Conservation (phyloP, 495 filamentous ascomycete species). For the Physcia stellaris region DNA sequence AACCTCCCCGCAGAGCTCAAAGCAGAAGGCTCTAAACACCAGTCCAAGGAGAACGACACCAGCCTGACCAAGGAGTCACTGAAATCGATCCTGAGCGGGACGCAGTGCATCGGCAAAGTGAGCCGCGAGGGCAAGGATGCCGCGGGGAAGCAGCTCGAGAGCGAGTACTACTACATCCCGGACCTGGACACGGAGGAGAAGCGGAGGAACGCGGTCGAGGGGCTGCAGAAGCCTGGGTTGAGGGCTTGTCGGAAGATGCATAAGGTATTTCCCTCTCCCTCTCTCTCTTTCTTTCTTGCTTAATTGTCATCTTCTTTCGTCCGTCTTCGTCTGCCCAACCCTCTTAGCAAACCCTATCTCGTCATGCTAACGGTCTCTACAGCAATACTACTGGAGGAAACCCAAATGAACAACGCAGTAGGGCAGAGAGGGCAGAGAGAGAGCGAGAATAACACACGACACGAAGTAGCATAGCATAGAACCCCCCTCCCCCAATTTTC, state of each 20-base stretch:
- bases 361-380: too few relatives aligned
- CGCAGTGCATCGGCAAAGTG: constrained; percentile 74
- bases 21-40: constrained; percentile 23
- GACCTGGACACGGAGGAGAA: constrained; percentile 73
- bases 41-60: constrained; percentile 27
- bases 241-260: constrained; percentile 84
- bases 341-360: too few relatives aligned
- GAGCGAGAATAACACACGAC: too few relatives aligned
- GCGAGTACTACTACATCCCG: constrained; percentile 94
- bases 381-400: constrained; percentile 95
- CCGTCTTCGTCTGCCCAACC: too few relatives aligned
- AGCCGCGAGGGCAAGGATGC: constrained; percentile 88
- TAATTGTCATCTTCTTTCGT: constrained; percentile 1
- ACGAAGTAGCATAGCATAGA: too few relatives aligned
- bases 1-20: constrained; percentile 62
- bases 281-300: constrained; percentile 4
- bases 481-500: too few relatives aligned
- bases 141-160: constrained; percentile 83
- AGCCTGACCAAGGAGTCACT: constrained; percentile 48
- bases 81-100: constrained; percentile 52
- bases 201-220: constrained; percentile 66
- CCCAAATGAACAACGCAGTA: too few relatives aligned
- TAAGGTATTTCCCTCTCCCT: constrained; percentile 52
- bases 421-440: too few relatives aligned
- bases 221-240: constrained; percentile 74